A percentile compares a stretch with the other conserved stretches of the same genome.
These are phyloP conservation scores for Botrytis fragariae DNA, from an alignment of 2,329 filamentous ascomycete species.

Conservation along the genomic window DNA sequence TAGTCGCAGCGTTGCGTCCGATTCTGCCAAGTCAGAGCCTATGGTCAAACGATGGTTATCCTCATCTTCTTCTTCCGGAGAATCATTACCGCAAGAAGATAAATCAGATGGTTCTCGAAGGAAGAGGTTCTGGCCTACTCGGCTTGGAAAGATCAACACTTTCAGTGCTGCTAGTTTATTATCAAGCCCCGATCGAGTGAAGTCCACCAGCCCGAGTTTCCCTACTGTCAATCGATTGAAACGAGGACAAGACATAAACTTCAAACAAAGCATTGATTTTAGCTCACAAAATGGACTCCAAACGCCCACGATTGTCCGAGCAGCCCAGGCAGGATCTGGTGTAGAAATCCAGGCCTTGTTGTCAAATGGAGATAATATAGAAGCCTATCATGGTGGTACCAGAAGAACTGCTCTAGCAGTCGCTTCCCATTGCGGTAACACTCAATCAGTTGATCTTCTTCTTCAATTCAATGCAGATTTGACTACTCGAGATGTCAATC, in stretches of 20 bases:
- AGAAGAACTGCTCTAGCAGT: slow-evolving; percentile 9
- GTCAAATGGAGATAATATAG: not conserved
- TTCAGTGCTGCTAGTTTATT: not conserved
- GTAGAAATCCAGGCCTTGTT: slow-evolving; percentile 8
- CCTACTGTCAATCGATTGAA: not conserved
- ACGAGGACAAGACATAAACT: not conserved
- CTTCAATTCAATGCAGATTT: slow-evolving; percentile 5
- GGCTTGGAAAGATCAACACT: not conserved
- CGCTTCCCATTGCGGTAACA: slow-evolving; percentile 4
- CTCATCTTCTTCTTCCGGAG: slow-evolving; percentile 11
- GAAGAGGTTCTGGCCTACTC: slow-evolving; percentile 2
- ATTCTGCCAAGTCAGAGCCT: slow-evolving; percentile 14
- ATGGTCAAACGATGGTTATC: slow-evolving; percentile 4
- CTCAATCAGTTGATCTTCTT: not conserved
- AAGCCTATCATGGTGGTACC: not conserved
- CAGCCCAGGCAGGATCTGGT: not conserved
- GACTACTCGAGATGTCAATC: not conserved
- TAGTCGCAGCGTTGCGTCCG: not conserved
- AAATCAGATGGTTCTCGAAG: not conserved
- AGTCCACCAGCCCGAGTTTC: not conserved
- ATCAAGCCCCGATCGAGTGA: slow-evolving; percentile 1
- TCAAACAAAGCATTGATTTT: slow-evolving; percentile 11
- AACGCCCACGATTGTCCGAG: not conserved
- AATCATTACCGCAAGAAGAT: not conserved
- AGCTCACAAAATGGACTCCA: not conserved